A percentile compares a stretch with the other conserved stretches of the same genome.
These are phyloP conservation scores for Plenodomus lindquistii DNA, from an alignment of 2,329 filamentous ascomycete species.

Conservation along the genomic window DNA sequence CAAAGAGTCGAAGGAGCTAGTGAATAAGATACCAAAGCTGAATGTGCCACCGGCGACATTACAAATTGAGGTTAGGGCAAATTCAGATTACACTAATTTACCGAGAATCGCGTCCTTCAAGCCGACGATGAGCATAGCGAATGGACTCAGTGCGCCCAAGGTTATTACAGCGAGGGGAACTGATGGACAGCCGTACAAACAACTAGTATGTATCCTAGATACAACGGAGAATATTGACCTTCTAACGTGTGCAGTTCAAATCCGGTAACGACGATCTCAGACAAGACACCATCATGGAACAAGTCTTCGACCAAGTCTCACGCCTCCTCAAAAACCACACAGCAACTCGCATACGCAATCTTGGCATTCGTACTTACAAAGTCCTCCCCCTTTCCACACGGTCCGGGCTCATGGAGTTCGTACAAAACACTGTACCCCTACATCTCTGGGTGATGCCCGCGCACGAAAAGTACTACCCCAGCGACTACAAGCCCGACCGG, in stretches of 20 bases:
- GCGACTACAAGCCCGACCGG: conserved; percentile 73
- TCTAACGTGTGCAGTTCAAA: conserved; percentile 65
- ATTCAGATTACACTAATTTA: conserved; percentile 75
- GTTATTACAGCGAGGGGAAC: conserved; percentile 81
- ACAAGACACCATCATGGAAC: conserved; percentile 98
- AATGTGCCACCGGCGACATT: conserved; percentile 87
- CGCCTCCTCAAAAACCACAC: conserved; percentile 85
- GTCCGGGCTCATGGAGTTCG: conserved; percentile 95
- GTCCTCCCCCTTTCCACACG: conserved; percentile 84
- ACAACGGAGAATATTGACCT: background rate
- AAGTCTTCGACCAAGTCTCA: conserved; percentile 96
- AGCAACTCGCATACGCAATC: conserved; percentile 80
- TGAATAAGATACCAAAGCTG: conserved; percentile 65
- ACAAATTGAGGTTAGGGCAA: conserved; percentile 73
- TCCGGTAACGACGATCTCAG: conserved; percentile 94
- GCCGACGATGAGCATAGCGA: conserved; percentile 79
- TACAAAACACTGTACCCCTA: conserved; percentile 87
- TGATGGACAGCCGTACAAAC: conserved; percentile 80
- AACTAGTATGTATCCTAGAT: conserved; percentile 65
- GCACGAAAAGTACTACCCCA: conserved; percentile 83
- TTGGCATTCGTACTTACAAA: conserved; percentile 95
- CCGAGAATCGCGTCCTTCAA: conserved; percentile 76
- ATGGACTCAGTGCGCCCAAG: conserved; percentile 90
- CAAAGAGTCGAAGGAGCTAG: conserved; percentile 63
- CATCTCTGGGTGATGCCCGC: conserved; percentile 92